Percentiles rank a stretch among this genome's conserved stretches.
These are phyloP conservation scores for Dothistroma pini DNA, from an alignment of 2,329 filamentous ascomycete genomes.

Conservation along the genomic window DNA sequence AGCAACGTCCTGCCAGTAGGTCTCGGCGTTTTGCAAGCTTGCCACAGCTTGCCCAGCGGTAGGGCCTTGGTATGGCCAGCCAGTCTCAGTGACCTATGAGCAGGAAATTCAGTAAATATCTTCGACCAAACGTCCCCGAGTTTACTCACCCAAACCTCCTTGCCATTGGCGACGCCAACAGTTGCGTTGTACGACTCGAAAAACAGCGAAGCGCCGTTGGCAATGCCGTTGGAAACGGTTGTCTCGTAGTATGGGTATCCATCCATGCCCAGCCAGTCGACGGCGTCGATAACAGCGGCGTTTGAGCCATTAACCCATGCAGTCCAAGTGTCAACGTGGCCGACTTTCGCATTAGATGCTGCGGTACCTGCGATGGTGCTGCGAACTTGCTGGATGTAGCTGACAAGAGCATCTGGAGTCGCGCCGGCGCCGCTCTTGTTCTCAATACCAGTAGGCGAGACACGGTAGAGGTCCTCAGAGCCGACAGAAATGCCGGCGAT, in stretches of 20 bases:
- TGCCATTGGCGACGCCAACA: slow-evolving; percentile 57
- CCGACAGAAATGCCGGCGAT: slow-evolving; percentile 83
- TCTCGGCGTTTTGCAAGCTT: slow-evolving; percentile 63
- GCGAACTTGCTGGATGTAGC: slow-evolving; percentile 68
- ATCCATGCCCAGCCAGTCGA: slow-evolving; percentile 79
- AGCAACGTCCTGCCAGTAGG: slow-evolving; percentile 73
- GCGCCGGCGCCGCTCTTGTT: slow-evolving; percentile 62
- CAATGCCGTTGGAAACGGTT: slow-evolving; percentile 63
- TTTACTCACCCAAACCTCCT: slow-evolving; percentile 78
- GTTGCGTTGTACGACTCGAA: slow-evolving; percentile 61
- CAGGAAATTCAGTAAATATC: neutral
- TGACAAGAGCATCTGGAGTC: slow-evolving; percentile 58
- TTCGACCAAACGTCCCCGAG: neutral
- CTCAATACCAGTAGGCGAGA: slow-evolving; percentile 62
- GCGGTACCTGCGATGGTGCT: slow-evolving; percentile 60
- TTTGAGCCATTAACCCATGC: slow-evolving; percentile 71
- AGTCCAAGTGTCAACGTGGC: slow-evolving; percentile 83
- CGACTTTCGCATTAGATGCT: slow-evolving; percentile 55
- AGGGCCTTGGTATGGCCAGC: slow-evolving; percentile 73
- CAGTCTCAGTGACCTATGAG: slow-evolving; percentile 67
- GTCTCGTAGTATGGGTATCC: slow-evolving; percentile 80
- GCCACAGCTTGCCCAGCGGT: slow-evolving; percentile 60
- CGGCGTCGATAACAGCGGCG: slow-evolving; percentile 61
- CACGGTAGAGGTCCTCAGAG: slow-evolving; percentile 69
- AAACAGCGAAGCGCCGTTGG: slow-evolving; percentile 64